Percentiles rank a stretch among this genome's conserved stretches.
Evolutionary conservation across 1,284 basidiomycete species (phyloP).

Genomic region (Polyporus tsugae): DNA sequence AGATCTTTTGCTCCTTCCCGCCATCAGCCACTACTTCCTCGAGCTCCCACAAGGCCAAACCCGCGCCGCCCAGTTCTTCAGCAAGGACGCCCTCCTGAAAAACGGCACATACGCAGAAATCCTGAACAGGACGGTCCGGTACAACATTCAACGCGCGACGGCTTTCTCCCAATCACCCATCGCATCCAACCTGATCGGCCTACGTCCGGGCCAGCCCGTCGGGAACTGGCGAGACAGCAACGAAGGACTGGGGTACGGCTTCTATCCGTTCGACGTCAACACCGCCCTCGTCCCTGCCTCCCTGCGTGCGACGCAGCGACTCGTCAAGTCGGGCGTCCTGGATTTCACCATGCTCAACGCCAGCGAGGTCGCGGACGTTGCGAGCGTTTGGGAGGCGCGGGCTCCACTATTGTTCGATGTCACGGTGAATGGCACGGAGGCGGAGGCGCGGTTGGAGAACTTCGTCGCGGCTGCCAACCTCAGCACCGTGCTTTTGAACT

Average conservation of each 20-base stretch:
- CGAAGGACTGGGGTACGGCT: conserved; percentile 54
- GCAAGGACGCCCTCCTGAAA: conserved; percentile 44
- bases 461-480: conserved; percentile 51
- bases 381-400: conserved; percentile 50
- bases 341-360: conserved; percentile 19
- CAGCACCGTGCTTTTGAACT: conserved; percentile 42
- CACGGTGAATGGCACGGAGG: conserved; percentile 41
- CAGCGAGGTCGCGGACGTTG: conserved; percentile 38
- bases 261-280: conserved; percentile 58
- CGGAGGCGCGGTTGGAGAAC: conserved; percentile 45
- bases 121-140: conserved; percentile 41
- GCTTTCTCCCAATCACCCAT: conserved; percentile 46
- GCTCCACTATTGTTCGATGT: conserved; percentile 53
- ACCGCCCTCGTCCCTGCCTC: conserved; percentile 57
- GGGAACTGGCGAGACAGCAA: conserved; percentile 63
- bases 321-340: conserved; percentile 46
- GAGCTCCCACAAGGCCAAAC: conserved; percentile 44
- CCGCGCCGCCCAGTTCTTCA: conserved; percentile 36
- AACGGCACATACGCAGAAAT: conserved; percentile 49
- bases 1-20: conserved; percentile 52
- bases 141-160: conserved; percentile 38
- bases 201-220: conserved; percentile 42
- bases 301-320: conserved; percentile 50
- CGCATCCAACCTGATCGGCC: conserved; percentile 42
- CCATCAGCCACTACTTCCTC: conserved; percentile 51